Percentiles rank a stretch among this genome's conserved stretches.
Conservation (phyloP, 2,329 filamentous ascomycete species). For the Trichoderma sp. region DNA sequence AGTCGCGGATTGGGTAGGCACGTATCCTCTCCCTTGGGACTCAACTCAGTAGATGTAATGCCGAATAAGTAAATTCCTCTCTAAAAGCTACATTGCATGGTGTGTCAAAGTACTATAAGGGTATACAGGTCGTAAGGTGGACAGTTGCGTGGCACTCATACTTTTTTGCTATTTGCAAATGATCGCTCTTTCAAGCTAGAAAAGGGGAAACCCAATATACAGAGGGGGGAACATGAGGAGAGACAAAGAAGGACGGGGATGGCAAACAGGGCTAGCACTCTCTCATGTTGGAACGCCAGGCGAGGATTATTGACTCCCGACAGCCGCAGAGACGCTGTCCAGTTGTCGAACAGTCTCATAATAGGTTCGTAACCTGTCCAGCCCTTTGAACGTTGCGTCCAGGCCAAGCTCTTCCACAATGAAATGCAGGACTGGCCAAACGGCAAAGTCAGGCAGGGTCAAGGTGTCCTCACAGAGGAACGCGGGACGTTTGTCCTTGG, state of each 20-base stretch:
- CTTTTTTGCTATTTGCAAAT: background rate
- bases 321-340: constrained; percentile 33
- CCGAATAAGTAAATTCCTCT: background rate
- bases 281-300: background rate
- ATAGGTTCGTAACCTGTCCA: constrained; percentile 42
- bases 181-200: background rate
- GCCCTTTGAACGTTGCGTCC: constrained; percentile 37
- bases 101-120: background rate
- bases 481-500: constrained; percentile 34
- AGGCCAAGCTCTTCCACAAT: constrained; percentile 44
- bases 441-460: constrained; percentile 56
- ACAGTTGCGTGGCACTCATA: background rate
- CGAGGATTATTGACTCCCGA: constrained; percentile 26
- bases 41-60: constrained; percentile 36
- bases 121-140: background rate
- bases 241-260: no score
- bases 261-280: background rate
- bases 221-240: background rate
- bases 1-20: constrained; percentile 77
- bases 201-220: background rate
- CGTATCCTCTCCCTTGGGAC: constrained; percentile 72
- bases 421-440: constrained; percentile 59
- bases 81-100: background rate
- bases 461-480: constrained; percentile 51
- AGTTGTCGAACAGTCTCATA: constrained; percentile 39